Evolutionary conservation across 331 rosid species (phyloP).

Genomic region (Erythrophleum ivorense): DNA sequence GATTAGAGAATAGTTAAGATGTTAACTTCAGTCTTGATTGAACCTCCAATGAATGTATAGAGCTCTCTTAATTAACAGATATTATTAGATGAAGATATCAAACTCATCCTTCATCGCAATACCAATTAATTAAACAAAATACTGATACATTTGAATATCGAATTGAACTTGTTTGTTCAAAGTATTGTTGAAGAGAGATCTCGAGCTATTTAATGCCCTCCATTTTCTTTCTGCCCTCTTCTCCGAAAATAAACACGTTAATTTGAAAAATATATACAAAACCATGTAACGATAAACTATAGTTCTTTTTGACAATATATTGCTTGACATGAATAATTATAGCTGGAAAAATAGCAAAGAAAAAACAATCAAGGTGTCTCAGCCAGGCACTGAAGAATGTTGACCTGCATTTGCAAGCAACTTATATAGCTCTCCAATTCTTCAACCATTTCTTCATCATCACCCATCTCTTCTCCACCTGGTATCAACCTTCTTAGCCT

Average conservation of each 20-base stretch:
- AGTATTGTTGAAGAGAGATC: background rate
- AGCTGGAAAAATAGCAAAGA: background rate
- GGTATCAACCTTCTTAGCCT: constrained; percentile 61
- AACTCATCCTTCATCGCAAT: background rate
- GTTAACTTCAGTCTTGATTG: background rate
- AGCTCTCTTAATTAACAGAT: too few species aligned
- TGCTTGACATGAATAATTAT: background rate
- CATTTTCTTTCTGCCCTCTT: background rate
- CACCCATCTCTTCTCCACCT: constrained; percentile 64
- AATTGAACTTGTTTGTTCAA: too few species aligned
- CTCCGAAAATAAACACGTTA: background rate
- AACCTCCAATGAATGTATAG: background rate
- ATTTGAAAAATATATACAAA: background rate
- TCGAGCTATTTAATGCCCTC: background rate
- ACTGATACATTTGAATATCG: background rate
- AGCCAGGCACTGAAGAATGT: constrained; percentile 63
- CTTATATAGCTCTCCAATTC: constrained; percentile 68
- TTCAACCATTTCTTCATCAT: constrained; percentile 49
- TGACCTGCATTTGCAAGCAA: constrained; percentile 78
- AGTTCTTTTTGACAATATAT: background rate
- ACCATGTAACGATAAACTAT: background rate
- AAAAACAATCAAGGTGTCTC: background rate
- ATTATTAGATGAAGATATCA: background rate
- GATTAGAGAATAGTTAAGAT: background rate
- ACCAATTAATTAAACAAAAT: background rate